These are phyloP conservation scores for Aspergillus ostianus DNA, from an alignment of 495 filamentous ascomycete species.

Conservation along the genomic window DNA sequence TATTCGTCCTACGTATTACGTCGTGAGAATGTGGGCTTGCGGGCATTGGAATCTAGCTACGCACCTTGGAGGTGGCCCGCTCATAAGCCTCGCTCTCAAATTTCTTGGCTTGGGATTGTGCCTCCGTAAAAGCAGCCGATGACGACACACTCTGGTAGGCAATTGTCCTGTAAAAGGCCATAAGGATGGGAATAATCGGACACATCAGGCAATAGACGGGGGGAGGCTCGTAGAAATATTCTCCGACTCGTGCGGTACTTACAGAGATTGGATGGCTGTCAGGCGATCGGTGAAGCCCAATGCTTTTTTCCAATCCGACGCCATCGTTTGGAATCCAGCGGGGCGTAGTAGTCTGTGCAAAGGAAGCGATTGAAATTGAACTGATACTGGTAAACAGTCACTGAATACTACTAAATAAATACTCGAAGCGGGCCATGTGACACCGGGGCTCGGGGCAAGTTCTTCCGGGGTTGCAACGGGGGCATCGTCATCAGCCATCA, in stretches of 20 bases:
- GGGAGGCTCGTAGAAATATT: not conserved
- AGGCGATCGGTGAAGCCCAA: constrained; percentile 55
- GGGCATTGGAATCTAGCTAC: constrained; percentile 3
- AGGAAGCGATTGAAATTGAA: not conserved
- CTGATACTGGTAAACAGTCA: no score
- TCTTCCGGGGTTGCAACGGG: not conserved
- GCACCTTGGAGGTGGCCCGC: constrained; percentile 41
- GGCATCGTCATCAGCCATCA: not conserved
- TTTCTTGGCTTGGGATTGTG: constrained; percentile 40
- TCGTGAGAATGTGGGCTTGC: not conserved
- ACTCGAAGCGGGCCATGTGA: not conserved
- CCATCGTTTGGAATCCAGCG: constrained; percentile 23
- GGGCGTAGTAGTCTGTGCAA: no score
- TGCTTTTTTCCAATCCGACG: constrained; percentile 32
- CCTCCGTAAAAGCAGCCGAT: constrained; percentile 38
- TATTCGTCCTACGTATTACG: constrained; percentile 44
- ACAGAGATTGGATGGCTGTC: constrained; percentile 47
- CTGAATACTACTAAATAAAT: not conserved
- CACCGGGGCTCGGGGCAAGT: not conserved
- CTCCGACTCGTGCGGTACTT: constrained; percentile 12
- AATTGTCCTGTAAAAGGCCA: constrained; percentile 36
- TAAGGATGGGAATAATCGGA: constrained; percentile 8
- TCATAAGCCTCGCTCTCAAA: constrained; percentile 41
- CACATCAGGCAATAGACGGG: constrained; percentile 1
- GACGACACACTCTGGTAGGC: constrained; percentile 42